Percentiles rank a stretch among this genome's conserved stretches.
Evolutionary conservation across 805 yeast species (phyloP).

Genomic region (Debaryomyces prosopidis): DNA sequence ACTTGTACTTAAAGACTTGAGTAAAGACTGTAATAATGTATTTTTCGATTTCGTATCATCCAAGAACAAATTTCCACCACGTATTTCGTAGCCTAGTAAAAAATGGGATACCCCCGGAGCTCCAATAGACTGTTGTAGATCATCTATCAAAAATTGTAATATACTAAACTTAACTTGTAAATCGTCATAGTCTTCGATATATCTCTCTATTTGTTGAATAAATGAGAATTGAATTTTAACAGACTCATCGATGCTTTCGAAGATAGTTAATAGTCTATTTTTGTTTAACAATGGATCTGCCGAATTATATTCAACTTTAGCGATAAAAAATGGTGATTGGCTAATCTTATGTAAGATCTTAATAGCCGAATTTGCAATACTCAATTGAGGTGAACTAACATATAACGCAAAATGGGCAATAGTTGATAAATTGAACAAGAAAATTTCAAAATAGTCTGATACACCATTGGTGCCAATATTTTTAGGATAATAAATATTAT

Average conservation of each 20-base stretch:
- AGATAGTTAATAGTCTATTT: slow-evolving; percentile 66
- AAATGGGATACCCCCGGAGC: slow-evolving; percentile 67
- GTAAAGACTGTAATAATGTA: slow-evolving; percentile 57
- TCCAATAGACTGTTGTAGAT: slow-evolving; percentile 41
- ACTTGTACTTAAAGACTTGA: slow-evolving; percentile 50
- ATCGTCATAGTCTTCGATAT: slow-evolving; percentile 28
- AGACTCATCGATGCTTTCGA: slow-evolving; percentile 79
- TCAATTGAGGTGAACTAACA: slow-evolving; percentile 55
- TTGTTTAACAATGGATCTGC: slow-evolving; percentile 38
- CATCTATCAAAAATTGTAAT: slow-evolving; percentile 55
- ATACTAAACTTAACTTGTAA: slow-evolving; percentile 56
- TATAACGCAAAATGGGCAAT: slow-evolving; percentile 76
- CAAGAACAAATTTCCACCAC: slow-evolving; percentile 47
- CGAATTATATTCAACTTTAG: slow-evolving; percentile 14
- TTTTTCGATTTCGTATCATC: slow-evolving; percentile 59
- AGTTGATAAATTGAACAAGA: slow-evolving; percentile 67
- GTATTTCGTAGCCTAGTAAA: slow-evolving; percentile 67
- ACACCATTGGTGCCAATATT: slow-evolving; percentile 59
- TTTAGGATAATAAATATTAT: slow-evolving; percentile 39
- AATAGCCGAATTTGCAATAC: slow-evolving; percentile 55
- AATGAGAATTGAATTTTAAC: slow-evolving; percentile 70
- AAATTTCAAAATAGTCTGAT: slow-evolving; percentile 66
- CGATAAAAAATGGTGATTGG: slow-evolving; percentile 46
- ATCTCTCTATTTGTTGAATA: slow-evolving; percentile 56
- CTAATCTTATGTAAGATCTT: slow-evolving; percentile 54